phyloP scores from a whole-genome alignment of 495 filamentous ascomycete genomes.

The Aspergillus olivimuriae region DNA sequence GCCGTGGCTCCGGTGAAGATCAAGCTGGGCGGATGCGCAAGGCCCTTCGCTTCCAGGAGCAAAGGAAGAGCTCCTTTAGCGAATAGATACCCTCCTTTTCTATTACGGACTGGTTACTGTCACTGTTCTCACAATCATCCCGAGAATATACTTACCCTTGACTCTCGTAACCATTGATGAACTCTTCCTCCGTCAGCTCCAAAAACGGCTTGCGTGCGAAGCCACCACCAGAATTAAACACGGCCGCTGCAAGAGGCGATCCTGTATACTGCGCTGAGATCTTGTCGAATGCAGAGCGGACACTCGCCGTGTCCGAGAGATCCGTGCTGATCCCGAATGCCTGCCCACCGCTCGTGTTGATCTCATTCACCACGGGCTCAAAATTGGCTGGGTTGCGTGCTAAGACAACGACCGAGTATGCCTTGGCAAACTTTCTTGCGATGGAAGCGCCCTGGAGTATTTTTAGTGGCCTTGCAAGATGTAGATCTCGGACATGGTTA shows the following conservation, averaged over 20 bases:
- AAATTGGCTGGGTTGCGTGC: conserved; percentile 64
- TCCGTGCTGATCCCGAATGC: conserved; percentile 76
- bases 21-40: conserved; percentile 63
- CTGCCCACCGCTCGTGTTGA: conserved; percentile 60
- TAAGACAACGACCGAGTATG: conserved; percentile 72
- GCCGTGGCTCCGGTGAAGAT: conserved; percentile 88
- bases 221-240: conserved; percentile 74
- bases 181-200: conserved; percentile 62
- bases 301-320: conserved; percentile 53
- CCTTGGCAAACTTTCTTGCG: conserved; percentile 60
- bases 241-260: conserved; percentile 58
- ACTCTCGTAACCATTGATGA: conserved; percentile 45
- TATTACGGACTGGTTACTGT: conserved; percentile 14
- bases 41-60: conserved; percentile 52
- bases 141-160: conserved; percentile 50
- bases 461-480: background rate
- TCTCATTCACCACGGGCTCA: conserved; percentile 62
- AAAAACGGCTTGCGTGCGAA: conserved; percentile 77
- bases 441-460: conserved; percentile 44
- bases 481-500: conserved; percentile 1
- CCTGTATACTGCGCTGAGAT: conserved; percentile 51
- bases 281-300: conserved; percentile 59
- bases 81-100: conserved; percentile 73
- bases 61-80: conserved; percentile 66
- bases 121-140: background rate